Evolutionary conservation across 1,284 basidiomycete genomes (phyloP), one percentile per base, ranked within the genome.

Genomic region (Thecaphora thlaspeos): DNA sequence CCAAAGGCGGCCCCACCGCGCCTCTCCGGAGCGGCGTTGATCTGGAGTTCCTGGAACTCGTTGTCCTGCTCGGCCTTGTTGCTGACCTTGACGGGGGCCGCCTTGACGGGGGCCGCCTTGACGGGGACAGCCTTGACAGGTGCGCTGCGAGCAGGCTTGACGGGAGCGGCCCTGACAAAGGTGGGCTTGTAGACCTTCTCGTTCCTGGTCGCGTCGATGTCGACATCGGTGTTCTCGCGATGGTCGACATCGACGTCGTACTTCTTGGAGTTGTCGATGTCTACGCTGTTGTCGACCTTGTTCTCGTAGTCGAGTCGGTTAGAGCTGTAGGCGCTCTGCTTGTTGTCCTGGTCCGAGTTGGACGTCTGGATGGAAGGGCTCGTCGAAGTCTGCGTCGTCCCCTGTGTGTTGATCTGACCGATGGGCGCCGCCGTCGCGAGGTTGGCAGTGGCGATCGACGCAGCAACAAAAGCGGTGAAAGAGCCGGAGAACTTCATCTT

Each of bases 391-490:
- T 56, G 45, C 1, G 45, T 38, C 22, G 55, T 51, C 21, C 23
- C 19, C 37, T 56, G 55, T 2, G 48, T 30, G 55, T 56, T 56
- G 45, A 43, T 43, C 55, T 56, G 55, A 38, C 26, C 41, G 48
- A 51, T 46, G 42, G 55, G 55, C n/a, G 55, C 55, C 15, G 44
- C 55, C n/a, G 48, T 28, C 24, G 32, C 38, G 19, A 56, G 37
- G 48, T 56, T 43, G 24, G 55, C 55, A 23, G 55, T 56, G 23
- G 55, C 55, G 39, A 56, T 46, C 28, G 55, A 56, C 41, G 55
- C 55, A 21, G 36, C 55, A 39, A 56, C 55, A 26, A 56, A 56
- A 12, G 55, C 55, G 28, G 55, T 56, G 49, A 56, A 56, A 43
- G 48, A 45, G 22, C 44, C 39, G 34, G 48, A 47, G 55, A 56